Evolutionary conservation across 2,329 filamentous ascomycete genomes (phyloP).

Genomic region (Botrytis cinerea): DNA sequence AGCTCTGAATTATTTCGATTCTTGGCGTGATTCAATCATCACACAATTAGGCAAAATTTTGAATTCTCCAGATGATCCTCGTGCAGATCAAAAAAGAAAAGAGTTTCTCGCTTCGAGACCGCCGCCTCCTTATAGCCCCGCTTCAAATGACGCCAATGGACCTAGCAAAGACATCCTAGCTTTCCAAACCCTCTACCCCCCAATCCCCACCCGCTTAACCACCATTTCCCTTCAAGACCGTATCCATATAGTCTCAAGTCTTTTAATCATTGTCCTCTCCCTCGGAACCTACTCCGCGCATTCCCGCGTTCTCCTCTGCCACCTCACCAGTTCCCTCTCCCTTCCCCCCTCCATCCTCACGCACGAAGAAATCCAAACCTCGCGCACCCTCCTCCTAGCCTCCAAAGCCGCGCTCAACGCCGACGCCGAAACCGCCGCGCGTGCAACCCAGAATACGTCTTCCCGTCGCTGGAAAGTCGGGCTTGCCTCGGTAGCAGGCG

Average conservation of each 20-base stretch:
- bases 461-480: slow-evolving; percentile 85
- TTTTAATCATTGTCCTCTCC: slow-evolving; percentile 70
- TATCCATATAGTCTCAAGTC: slow-evolving; percentile 65
- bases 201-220: slow-evolving; percentile 55
- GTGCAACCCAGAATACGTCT: slow-evolving; percentile 64
- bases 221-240: slow-evolving; percentile 60
- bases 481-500: slow-evolving; percentile 81
- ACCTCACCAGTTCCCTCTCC: slow-evolving; percentile 65
- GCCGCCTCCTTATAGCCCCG: slow-evolving; percentile 31
- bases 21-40: slow-evolving; percentile 76
- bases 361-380: slow-evolving; percentile 73
- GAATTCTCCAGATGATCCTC: slow-evolving; percentile 50
- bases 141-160: slow-evolving; percentile 22
- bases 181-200: slow-evolving; percentile 55
- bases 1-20: slow-evolving; percentile 69
- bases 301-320: slow-evolving; percentile 67
- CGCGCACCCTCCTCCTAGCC: slow-evolving; percentile 70
- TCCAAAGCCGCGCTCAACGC: slow-evolving; percentile 64
- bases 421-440: slow-evolving; percentile 67
- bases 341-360: slow-evolving; percentile 63
- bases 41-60: slow-evolving; percentile 69
- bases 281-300: slow-evolving; percentile 74
- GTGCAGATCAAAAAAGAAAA: slow-evolving; percentile 48
- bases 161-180: slow-evolving; percentile 46
- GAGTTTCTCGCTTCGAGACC: slow-evolving; percentile 37